Evolutionary conservation across 495 filamentous ascomycete genomes (phyloP), one percentile per base, ranked within the genome.

Genomic region (Penicillium mononematosum): DNA sequence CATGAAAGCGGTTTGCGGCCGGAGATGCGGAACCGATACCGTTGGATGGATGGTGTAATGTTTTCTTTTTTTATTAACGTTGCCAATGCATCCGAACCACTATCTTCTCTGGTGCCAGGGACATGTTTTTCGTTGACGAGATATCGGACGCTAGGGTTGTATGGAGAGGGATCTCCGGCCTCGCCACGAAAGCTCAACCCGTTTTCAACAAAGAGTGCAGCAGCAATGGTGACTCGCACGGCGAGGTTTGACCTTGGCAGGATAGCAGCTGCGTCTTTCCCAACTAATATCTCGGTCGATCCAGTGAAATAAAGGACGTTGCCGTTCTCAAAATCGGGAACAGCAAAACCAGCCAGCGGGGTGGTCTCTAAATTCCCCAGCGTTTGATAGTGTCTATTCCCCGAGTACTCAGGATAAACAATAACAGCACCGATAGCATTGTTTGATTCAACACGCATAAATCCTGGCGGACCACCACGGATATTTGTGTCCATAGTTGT

Each of bases 401-500:
- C 90, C 27, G 85, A 88, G 68, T 88, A 91, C 68, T 94, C 90
- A 0, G 90, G 89, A 70, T 88, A 94, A 16, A 85, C 78, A 27
- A 93, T 63, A 3, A 81, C 78, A 4, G 75, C 67, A 0, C 76
- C 81, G 5, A 56, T 63, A 3, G 70, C 56, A 19, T 71, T 65
- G 65, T 88, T 88, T 1, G 69, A 74, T 11, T 66, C 31, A 24
- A 92, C 73, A 24, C 89, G 79, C 8, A 91, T 73, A 69, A 93
- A 92, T 3, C 90, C 91, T 22, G 79, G 75, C 5, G 87, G 78
- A 0, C 90, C 90, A 38, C 91, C 90, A 24, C 91, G 82, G 58
- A 88, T 84, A 64, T 94, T 94, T n/a, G 86, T 88, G 67, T 92
- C 90, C 90, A 96, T 92, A 60, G 83, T 85, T 20, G 67, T 63